Conservation (phyloP, 768 basidiomycete species). For the Pleurotus tuoliensis region DNA sequence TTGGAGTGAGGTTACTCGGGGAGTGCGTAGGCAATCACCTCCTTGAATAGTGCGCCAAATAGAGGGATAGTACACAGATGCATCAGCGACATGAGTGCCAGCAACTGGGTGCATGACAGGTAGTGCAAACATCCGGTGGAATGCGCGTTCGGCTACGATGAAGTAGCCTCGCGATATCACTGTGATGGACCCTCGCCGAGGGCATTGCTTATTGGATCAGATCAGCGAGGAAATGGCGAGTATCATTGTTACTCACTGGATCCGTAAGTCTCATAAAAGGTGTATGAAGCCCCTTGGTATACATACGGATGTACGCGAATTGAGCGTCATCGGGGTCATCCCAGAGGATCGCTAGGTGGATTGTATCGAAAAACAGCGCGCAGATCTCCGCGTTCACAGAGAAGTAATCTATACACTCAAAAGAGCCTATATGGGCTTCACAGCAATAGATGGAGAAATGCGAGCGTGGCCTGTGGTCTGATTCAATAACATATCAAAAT, state of each 20-base stretch:
- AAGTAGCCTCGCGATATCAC: no score
- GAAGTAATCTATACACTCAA: not conserved
- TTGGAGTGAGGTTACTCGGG: no score
- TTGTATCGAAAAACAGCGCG: not conserved
- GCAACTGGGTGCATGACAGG: no score
- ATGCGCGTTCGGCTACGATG: no score
- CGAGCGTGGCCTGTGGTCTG: not conserved
- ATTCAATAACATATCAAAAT: not conserved
- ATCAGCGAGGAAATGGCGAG: not conserved
- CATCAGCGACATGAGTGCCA: no score
- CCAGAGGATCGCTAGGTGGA: not conserved
- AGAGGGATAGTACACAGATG: no score
- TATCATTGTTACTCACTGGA: not conserved
- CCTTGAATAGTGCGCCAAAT: no score
- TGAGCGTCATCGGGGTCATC: not conserved
- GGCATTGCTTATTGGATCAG: no score
- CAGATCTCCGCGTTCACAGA: not conserved
- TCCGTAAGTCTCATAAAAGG: not conserved
- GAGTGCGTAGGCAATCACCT: no score
- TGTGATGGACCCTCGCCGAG: no score
- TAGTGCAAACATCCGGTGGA: no score
- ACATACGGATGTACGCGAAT: not conserved
- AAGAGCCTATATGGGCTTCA: not conserved
- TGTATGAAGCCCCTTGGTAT: not conserved
- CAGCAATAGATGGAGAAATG: not conserved